These are phyloP conservation scores for Crithidia expoeki DNA, from an alignment of 208 protist genomes.

Conservation along the genomic window DNA sequence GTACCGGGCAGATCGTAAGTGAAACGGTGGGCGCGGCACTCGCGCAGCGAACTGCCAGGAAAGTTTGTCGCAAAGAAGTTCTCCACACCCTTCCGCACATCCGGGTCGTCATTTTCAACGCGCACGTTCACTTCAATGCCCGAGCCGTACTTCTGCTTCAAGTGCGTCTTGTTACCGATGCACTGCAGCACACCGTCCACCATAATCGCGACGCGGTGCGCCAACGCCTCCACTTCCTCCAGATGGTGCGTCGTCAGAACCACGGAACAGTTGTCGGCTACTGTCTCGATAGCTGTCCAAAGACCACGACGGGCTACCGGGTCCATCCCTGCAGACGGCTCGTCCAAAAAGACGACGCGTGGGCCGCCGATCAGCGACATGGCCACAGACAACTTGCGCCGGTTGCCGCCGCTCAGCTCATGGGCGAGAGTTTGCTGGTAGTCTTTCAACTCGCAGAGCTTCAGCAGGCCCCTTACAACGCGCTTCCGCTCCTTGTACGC, in stretches of 20 bases:
- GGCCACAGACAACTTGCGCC: constrained; percentile 72
- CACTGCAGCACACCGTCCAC: constrained; percentile 69
- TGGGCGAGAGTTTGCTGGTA: constrained; percentile 37
- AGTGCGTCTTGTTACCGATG: constrained; percentile 73
- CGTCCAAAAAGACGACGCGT: constrained; percentile 69
- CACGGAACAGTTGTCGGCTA: constrained; percentile 62
- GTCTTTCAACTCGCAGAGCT: constrained; percentile 41
- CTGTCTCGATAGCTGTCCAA: constrained; percentile 74
- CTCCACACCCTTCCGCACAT: constrained; percentile 22
- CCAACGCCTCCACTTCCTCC: constrained; percentile 92
- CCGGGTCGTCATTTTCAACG: constrained; percentile 25
- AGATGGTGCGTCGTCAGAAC: constrained; percentile 94
- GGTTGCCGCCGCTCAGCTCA: constrained; percentile 67
- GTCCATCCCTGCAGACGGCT: constrained; percentile 81
- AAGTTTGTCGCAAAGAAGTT: constrained; percentile 47
- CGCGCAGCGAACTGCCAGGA: constrained; percentile 32
- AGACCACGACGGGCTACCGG: constrained; percentile 50
- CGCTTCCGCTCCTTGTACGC: constrained; percentile 34
- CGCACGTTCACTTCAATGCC: constrained; percentile 66
- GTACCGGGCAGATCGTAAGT: constrained; percentile 47
- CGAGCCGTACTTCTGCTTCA: constrained; percentile 72
- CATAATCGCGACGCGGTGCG: constrained; percentile 79
- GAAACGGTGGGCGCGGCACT: constrained; percentile 46
- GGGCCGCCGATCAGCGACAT: constrained; percentile 73
- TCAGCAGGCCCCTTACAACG: constrained; percentile 36